Percentiles rank a stretch among this genome's conserved stretches.
Evolutionary conservation across 192 early-diverging fungal genomes (phyloP).

Genomic region (Powellomyces hirtus): DNA sequence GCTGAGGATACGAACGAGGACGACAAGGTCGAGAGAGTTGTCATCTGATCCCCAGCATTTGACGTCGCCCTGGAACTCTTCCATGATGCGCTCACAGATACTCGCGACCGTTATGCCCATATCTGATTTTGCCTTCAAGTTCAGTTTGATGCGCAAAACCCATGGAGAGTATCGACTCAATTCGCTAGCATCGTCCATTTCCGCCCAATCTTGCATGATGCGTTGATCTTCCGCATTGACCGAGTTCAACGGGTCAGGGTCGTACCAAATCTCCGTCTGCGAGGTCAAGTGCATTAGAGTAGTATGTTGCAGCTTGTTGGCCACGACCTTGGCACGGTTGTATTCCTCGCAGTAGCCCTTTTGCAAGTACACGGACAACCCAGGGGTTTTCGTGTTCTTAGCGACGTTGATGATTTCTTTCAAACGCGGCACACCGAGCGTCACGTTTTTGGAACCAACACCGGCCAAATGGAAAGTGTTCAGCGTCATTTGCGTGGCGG

Average conservation of each 20-base stretch:
- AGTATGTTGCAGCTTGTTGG: constrained; percentile 86
- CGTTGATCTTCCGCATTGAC: constrained; percentile 85
- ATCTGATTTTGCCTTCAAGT: constrained; percentile 77
- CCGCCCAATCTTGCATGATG: constrained; percentile 82
- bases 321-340: constrained; percentile 84
- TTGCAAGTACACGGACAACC: constrained; percentile 72
- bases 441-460: constrained; percentile 95
- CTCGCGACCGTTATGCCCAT: constrained; percentile 84
- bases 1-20: constrained; percentile 82
- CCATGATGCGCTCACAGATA: constrained; percentile 74
- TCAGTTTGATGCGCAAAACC: constrained; percentile 55
- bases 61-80: constrained; percentile 75
- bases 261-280: constrained; percentile 93
- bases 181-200: constrained; percentile 77
- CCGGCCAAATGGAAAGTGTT: constrained; percentile 99
- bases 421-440: constrained; percentile 94
- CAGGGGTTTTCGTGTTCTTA: constrained; percentile 93
- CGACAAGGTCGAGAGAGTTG: constrained; percentile 81
- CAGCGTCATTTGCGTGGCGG: constrained; percentile 98
- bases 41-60: constrained; percentile 84
- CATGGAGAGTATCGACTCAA: constrained; percentile 50
- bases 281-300: constrained; percentile 82
- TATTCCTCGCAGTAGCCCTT: constrained; percentile 69
- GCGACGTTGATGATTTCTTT: constrained; percentile 99
- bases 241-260: constrained; percentile 78